Evolutionary conservation across 1,284 basidiomycete species (phyloP), one percentile per base, ranked within the genome.

Genomic region (Ceratorhiza oryzae-sativae): DNA sequence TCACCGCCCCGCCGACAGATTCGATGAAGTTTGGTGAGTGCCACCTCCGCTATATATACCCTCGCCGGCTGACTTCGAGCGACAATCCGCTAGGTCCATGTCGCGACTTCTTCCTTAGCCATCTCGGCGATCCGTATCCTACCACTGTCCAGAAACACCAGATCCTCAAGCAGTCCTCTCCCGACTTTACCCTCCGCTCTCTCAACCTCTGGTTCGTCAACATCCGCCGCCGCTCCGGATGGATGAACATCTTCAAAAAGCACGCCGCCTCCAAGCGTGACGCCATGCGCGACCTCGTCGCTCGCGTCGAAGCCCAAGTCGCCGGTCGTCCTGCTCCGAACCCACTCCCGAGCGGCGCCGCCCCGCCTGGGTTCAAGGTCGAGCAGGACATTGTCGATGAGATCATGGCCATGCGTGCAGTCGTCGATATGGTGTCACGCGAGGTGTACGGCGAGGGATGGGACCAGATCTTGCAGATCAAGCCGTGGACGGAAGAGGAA

Each of bases 171-270:
- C 53, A 62, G 25, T 68, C 65, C 10, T 68, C 65, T 2, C 23
- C 71, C 32, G 72, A 71, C 46, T 70, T 74, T 46, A 48, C 63
- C 25, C 62, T 60, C 42, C 70, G 48, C 20, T 75, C 75, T 20
- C 55, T 75, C 12, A 74, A 73, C 55, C 75, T 67, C 20, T 75
- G 75, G 75, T 74, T 75, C 65, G 74, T 74, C 51, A 75, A 75
- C 58, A 72, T 71, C 46, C 71, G 75, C 8, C 75, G 75, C 18
- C 75, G 75, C 13, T 74, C 73, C 32, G 61, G 61, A 46, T 75
- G 75, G 75, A 74, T 72, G 67, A 59, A 67, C 49, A 73, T 75
- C 42, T 71, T 73, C 71, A 75, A 75, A 59, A 60, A 73, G 27
- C 48, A 65, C 61, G 75, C 75, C 30, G 68, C 61, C 13, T 67